Evolutionary conservation across 179 eudicot genomes (phyloP), one percentile per base, ranked within the genome.

Genomic region (Actinidia chinensis): DNA sequence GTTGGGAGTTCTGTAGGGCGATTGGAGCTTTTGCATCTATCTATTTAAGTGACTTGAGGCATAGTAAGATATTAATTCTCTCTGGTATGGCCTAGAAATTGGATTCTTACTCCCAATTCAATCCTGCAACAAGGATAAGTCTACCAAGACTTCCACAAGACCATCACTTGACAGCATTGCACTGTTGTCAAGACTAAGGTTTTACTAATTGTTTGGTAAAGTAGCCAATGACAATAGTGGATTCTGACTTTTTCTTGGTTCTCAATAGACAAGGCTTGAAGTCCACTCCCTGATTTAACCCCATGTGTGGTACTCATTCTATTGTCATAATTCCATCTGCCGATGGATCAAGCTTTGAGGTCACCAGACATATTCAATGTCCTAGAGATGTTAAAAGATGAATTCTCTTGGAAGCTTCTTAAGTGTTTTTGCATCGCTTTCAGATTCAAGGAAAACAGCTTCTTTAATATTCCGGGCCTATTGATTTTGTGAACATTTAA

Each of bases 231-330:
- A 51, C 10, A 51, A 51, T 9, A 51, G 55, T 6, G 12, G 55
- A 51, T 17, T 40, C n/a, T 0, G 47, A 17, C 70, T 36, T 17
- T 65, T 65, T 40, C 12, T 17, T 1, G 5, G n/a, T 9, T 36
- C 36, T 65, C 70, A 17, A 17, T 40, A 65, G n/a, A 4, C 6
- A 0, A 17, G 23, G 18, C 11, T 5, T 2, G 5, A 40, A 3
- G 3, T 14, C 47, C 0, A 40, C 22, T 40, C 70, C 48, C 15
- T 40, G 70, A 40, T 65, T 43, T n/a, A 17, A 33, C 48, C 17
- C 28, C 9, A 22, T 8, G n/a, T 51, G 55, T 51, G 13, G 64
- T 89, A 91, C 89, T 90, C 71, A 54, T 36, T 75, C 20, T 2
- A 13, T 51, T 70, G 12, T 25, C 40, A 4, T 17, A 65, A 36